These are phyloP conservation scores for Cicer judaicum DNA, from an alignment of 306 rosid genomes.

Conservation along the genomic window DNA sequence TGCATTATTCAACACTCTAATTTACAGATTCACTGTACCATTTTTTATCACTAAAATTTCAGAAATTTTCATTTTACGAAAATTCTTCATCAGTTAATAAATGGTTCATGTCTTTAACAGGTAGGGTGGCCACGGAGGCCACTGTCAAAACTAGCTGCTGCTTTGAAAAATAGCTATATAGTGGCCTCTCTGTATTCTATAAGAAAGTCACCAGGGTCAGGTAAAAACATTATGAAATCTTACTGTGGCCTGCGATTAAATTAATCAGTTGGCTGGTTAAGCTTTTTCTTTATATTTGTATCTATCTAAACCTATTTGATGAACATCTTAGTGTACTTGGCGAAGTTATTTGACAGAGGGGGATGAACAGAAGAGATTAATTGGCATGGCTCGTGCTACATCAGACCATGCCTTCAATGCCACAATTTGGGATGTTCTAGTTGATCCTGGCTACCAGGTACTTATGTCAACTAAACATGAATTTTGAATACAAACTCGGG, in stretches of 20 bases:
- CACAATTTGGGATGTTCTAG: constrained; percentile 97
- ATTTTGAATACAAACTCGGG: constrained; percentile 20
- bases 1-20: not conserved
- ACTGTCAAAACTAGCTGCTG: constrained; percentile 77
- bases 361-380: constrained; percentile 71
- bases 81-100: constrained; percentile 13
- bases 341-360: constrained; percentile 98
- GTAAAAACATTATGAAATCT: constrained; percentile 58
- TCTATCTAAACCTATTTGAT: constrained; percentile 66
- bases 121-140: constrained; percentile 99
- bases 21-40: not conserved
- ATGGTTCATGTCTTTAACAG: constrained; percentile 51
- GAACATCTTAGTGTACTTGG: constrained; percentile 96
- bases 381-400: constrained; percentile 99
- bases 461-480: constrained; percentile 34
- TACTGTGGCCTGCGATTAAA: constrained; percentile 35
- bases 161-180: constrained; percentile 90
- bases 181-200: constrained; percentile 87
- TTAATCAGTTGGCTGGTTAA: constrained; percentile 36
- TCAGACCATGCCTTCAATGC: constrained; percentile 99
- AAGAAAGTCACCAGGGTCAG: constrained; percentile 74
- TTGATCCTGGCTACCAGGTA: constrained; percentile 96
- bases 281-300: constrained; percentile 49
- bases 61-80: constrained; percentile 1
- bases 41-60: constrained; percentile 2